These are phyloP conservation scores for Alternaria brassicicola DNA, from an alignment of 2,329 filamentous ascomycete species.

Conservation along the genomic window DNA sequence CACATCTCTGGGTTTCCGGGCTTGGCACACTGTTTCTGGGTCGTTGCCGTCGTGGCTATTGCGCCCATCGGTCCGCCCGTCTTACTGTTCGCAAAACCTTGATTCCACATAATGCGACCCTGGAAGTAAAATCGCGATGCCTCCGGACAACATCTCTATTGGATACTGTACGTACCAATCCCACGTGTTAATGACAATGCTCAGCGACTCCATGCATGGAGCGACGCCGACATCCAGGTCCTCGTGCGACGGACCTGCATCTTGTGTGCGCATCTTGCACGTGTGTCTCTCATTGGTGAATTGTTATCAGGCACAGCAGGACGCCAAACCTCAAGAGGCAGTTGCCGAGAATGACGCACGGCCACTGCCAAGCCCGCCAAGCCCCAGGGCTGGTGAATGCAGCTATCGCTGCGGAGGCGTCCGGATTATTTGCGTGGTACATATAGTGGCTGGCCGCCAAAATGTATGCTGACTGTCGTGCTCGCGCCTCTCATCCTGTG, in stretches of 20 bases:
- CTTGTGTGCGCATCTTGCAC: conserved; percentile 22
- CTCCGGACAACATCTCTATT: not conserved
- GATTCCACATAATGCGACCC: not conserved
- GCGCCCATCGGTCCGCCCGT: not conserved
- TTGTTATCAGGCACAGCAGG: conserved; percentile 30
- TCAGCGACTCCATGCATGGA: not conserved
- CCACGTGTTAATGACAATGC: conserved; percentile 11
- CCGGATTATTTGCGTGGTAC: conserved; percentile 10
- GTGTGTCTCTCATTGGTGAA: conserved; percentile 37
- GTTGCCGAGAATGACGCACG: conserved; percentile 35
- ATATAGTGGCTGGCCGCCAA: conserved; percentile 19
- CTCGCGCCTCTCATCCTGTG: not conserved
- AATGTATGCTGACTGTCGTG: conserved; percentile 1
- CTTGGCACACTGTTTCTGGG: not conserved
- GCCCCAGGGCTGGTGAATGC: not conserved
- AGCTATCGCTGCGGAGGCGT: conserved; percentile 13
- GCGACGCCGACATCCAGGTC: conserved; percentile 24
- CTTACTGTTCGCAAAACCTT: not conserved
- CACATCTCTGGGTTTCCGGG: conserved; percentile 7
- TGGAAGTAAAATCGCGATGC: not conserved
- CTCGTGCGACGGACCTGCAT: conserved; percentile 6
- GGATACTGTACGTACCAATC: conserved; percentile 2
- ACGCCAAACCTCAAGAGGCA: conserved; percentile 28
- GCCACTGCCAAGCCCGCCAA: conserved; percentile 26
- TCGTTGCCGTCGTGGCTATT: not conserved